These are phyloP conservation scores for Wickerhamomyces queroliae DNA, from an alignment of 805 yeast genomes.

Conservation along the genomic window DNA sequence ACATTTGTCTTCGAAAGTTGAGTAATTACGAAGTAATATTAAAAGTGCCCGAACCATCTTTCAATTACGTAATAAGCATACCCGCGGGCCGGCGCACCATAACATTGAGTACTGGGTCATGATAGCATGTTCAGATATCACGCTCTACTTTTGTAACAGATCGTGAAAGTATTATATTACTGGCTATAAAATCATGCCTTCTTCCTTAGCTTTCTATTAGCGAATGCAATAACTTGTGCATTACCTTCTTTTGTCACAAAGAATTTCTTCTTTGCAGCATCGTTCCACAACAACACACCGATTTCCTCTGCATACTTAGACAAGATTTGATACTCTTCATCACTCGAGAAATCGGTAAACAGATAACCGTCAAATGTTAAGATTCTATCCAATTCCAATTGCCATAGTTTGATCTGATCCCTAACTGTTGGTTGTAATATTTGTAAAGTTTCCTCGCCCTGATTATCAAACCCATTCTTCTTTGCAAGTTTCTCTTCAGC, in stretches of 20 bases:
- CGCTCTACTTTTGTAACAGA: neutral
- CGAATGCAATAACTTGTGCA: conserved; percentile 85
- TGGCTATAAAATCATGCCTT: conserved; percentile 4
- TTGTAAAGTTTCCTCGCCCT: conserved; percentile 46
- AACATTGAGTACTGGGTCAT: neutral
- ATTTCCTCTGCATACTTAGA: conserved; percentile 81
- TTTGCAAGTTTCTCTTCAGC: conserved; percentile 68
- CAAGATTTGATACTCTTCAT: conserved; percentile 67
- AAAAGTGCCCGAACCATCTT: too few species aligned
- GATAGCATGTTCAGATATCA: too few species aligned
- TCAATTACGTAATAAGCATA: too few species aligned
- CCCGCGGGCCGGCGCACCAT: too few species aligned
- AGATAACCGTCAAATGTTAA: conserved; percentile 81
- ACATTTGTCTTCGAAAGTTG: too few species aligned
- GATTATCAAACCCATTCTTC: conserved; percentile 51
- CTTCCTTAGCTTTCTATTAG: conserved; percentile 51
- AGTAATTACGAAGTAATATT: too few species aligned
- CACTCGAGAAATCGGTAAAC: conserved; percentile 78
- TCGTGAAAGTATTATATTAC: too few species aligned
- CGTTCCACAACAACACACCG: conserved; percentile 89
- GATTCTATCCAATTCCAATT: conserved; percentile 89
- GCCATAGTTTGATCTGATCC: conserved; percentile 96
- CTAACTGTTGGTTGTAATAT: conserved; percentile 92
- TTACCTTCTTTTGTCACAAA: conserved; percentile 88
- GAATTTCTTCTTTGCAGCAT: conserved; percentile 59